Conservation (phyloP, 306 rosid genomes). For the Cucurbita pepo region DNA sequence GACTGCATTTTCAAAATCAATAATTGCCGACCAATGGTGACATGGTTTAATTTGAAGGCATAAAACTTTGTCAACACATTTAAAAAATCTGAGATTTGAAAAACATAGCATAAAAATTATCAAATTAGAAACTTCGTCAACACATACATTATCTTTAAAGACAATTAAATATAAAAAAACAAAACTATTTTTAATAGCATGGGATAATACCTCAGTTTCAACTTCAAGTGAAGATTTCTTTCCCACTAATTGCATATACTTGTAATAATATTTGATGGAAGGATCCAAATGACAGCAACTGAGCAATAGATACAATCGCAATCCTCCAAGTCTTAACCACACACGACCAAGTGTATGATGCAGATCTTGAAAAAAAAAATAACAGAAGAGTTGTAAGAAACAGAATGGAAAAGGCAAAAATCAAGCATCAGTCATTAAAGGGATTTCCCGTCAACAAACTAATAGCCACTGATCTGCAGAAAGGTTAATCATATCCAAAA, state of each 20-base stretch:
- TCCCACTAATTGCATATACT: slow-evolving; percentile 42
- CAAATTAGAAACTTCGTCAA: too few relatives aligned
- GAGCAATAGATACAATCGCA: slow-evolving; percentile 66
- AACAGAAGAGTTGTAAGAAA: not conserved
- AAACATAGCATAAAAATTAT: too few relatives aligned
- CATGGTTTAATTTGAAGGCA: not conserved
- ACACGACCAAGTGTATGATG: slow-evolving; percentile 43
- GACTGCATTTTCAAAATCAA: not conserved
- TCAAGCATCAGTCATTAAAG: not conserved
- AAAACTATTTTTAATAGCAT: not conserved
- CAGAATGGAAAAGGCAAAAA: not conserved
- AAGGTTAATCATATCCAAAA: not conserved
- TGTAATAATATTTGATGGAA: slow-evolving; percentile 52
- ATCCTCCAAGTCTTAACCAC: slow-evolving; percentile 57
- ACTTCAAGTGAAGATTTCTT: slow-evolving; percentile 52
- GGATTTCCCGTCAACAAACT: not conserved
- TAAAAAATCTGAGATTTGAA: too few relatives aligned
- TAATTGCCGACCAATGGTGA: not conserved
- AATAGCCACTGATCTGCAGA: not conserved
- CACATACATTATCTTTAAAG: not conserved
- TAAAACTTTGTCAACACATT: too few relatives aligned
- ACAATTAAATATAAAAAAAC: not conserved
- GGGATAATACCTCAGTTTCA: slow-evolving; percentile 55
- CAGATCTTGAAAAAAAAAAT: slow-evolving; percentile 14
- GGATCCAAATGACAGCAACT: slow-evolving; percentile 68